Percentiles rank a stretch among this genome's conserved stretches.
These are phyloP conservation scores for Phaeoacremonium minimum DNA, from an alignment of 2,329 filamentous ascomycete species.

Conservation along the genomic window DNA sequence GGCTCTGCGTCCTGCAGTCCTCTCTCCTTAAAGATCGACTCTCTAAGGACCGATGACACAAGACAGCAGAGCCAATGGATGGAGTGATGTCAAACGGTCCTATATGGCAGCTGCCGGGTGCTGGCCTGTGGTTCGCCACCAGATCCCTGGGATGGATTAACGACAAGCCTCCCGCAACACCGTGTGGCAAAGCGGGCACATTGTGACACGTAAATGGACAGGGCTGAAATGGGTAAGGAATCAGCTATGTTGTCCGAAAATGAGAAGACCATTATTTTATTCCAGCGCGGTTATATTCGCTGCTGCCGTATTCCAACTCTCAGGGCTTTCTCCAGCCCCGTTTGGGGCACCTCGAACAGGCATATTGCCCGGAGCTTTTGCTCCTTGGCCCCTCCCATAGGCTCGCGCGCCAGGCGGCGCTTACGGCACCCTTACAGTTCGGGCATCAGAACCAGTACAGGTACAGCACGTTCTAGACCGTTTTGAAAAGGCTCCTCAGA, in stretches of 20 bases:
- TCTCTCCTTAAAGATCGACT: constrained; percentile 2
- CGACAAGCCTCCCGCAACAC: too few relatives aligned
- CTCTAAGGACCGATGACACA: neutral
- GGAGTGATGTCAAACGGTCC: neutral
- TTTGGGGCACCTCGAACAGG: constrained; percentile 11
- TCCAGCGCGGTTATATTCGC: constrained; percentile 3
- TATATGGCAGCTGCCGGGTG: neutral
- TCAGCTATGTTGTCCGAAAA: neutral
- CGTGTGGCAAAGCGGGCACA: neutral
- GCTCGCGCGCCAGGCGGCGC: constrained; percentile 16
- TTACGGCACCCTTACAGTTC: too few relatives aligned
- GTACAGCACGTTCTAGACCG: too few relatives aligned
- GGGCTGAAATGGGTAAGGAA: constrained; percentile 1
- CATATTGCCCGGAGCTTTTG: constrained; percentile 26
- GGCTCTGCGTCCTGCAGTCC: constrained; percentile 4
- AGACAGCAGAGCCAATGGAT: constrained; percentile 3
- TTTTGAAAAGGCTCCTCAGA: too few relatives aligned
- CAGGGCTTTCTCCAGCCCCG: constrained; percentile 1
- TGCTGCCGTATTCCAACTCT: constrained; percentile 17
- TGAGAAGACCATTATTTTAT: constrained; percentile 2
- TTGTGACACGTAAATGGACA: neutral
- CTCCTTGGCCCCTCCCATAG: constrained; percentile 24
- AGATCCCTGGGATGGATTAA: too few relatives aligned
- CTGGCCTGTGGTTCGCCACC: too few relatives aligned
- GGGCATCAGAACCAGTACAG: constrained; percentile 5